Evolutionary conservation across 2,329 filamentous ascomycete species (phyloP).

Genomic region (Cadophora sp.): DNA sequence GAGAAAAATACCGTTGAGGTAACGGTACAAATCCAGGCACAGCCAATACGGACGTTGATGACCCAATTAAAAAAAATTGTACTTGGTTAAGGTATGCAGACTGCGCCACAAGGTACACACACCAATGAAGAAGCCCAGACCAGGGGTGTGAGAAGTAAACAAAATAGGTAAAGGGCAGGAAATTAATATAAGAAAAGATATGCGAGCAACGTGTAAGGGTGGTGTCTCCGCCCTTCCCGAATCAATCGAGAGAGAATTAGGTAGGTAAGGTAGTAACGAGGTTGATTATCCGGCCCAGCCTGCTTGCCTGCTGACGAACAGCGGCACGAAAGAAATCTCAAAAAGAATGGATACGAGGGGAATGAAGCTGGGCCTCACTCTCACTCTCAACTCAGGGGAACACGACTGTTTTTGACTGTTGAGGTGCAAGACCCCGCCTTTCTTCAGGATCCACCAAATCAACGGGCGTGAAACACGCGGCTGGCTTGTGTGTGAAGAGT

Average conservation of each 20-base stretch:
- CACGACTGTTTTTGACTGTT: constrained; percentile 1
- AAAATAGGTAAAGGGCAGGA: too few relatives aligned
- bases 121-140: constrained; percentile 1
- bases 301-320: too few relatives aligned
- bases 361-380: not conserved
- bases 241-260: constrained; percentile 7
- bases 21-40: not conserved
- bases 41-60: not conserved
- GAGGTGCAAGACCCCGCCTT: not conserved
- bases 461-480: constrained; percentile 22
- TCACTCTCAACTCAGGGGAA: constrained; percentile 18
- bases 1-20: not conserved
- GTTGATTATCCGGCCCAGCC: not conserved
- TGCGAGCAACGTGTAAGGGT: not conserved
- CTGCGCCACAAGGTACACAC: constrained; percentile 18
- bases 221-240: not conserved
- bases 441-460: constrained; percentile 1
- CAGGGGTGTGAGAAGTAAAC: too few relatives aligned
- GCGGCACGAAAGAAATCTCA: too few relatives aligned
- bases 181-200: not conserved
- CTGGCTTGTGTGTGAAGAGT: constrained; percentile 1
- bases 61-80: constrained; percentile 20
- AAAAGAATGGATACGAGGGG: constrained; percentile 18
- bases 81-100: too few relatives aligned
- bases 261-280: not conserved